A percentile compares a stretch with the other conserved stretches of the same genome.
Evolutionary conservation across 202 grass and related monocot genomes (phyloP).

Genomic region (Elaeis oleifera): DNA sequence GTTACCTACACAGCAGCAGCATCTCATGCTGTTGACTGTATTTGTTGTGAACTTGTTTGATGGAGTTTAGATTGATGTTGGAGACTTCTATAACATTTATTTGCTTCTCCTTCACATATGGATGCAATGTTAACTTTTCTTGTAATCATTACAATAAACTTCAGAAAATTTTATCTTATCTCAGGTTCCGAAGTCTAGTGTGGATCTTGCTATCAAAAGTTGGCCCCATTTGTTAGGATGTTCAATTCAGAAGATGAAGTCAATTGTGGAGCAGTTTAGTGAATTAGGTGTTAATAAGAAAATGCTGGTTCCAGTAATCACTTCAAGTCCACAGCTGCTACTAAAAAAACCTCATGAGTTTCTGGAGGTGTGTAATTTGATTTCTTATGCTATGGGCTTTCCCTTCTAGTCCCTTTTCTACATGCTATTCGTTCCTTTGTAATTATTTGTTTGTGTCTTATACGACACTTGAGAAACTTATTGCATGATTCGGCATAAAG

Average conservation of each 20-base stretch:
- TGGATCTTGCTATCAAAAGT: slow-evolving; percentile 49
- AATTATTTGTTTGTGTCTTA: too few species aligned
- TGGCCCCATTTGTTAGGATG: slow-evolving; percentile 85
- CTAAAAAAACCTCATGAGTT: slow-evolving; percentile 67
- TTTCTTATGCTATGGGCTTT: slow-evolving; percentile 3
- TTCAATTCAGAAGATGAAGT: slow-evolving; percentile 58
- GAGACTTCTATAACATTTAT: too few species aligned
- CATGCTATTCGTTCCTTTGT: not conserved
- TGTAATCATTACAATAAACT: too few species aligned
- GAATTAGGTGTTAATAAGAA: slow-evolving; percentile 58
- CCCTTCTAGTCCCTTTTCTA: slow-evolving; percentile 3
- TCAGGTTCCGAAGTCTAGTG: slow-evolving; percentile 46
- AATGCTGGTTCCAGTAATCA: slow-evolving; percentile 65
- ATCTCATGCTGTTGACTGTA: not conserved
- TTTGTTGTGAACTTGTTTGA: not conserved
- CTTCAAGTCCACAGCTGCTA: slow-evolving; percentile 83
- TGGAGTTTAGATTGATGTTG: not conserved
- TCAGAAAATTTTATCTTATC: slow-evolving; percentile 1
- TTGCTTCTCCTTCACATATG: too few species aligned
- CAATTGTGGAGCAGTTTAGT: slow-evolving; percentile 48
- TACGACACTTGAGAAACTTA: too few species aligned
- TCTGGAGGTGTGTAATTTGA: slow-evolving; percentile 48
- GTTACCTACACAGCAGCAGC: not conserved
- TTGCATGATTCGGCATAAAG: too few species aligned
- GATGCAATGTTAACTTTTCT: too few species aligned